Base-by-base conservation (phyloP, 2,329 filamentous ascomycete genomes). In the Cladosporium oxysporum region DNA sequence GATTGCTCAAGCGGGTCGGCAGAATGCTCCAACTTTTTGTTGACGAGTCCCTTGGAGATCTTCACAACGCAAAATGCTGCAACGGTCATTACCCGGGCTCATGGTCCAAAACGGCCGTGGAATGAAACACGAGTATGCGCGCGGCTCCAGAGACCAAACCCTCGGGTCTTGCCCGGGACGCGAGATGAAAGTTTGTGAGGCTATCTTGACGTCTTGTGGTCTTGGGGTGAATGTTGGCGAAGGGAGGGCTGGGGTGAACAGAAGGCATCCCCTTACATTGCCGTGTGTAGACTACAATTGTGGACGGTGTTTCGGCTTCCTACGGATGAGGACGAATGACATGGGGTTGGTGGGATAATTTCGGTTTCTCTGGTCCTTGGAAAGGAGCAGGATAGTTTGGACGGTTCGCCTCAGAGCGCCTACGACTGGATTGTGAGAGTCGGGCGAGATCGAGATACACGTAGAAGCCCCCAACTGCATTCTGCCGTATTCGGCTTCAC, bases 1-100 rank as follows among this genome's bases (percentile, higher is more conserved):
- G 21, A 60, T 49, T 60, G 18, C 23, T 11, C n/a, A 14, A 5
- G 58, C 59, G 59, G 59, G n/a, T 62, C 59, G 59, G 59, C 59
- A 62, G 59, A 62, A 62, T 62, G 59, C 47, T 62, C 59, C 59
- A 49, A 35, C 18, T 35, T 26, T 29, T 21, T 10, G 28, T 31
- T 2, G 16, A 16, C 3, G 33, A 35, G 33, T 12, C 35, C 35
- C 16, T 41, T n/a, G 37, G n/a, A 10, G 37, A 44, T 44, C 37
- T 41, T 41, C 37, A 41, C 37, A 37, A 16, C 31, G 31, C 31
- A 26, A 26, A 33, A 33, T 33, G 10, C 7, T 18, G 16, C 35
- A 37, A 37, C 35, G 35, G 35, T 11, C 23, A 26, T 16, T 37
- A 16, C 14, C 5, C 35, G 12, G 35, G 4, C 12, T 5, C 35